Conservation (phyloP, 2,329 filamentous ascomycete species). For the Beauveria brongniartii region DNA sequence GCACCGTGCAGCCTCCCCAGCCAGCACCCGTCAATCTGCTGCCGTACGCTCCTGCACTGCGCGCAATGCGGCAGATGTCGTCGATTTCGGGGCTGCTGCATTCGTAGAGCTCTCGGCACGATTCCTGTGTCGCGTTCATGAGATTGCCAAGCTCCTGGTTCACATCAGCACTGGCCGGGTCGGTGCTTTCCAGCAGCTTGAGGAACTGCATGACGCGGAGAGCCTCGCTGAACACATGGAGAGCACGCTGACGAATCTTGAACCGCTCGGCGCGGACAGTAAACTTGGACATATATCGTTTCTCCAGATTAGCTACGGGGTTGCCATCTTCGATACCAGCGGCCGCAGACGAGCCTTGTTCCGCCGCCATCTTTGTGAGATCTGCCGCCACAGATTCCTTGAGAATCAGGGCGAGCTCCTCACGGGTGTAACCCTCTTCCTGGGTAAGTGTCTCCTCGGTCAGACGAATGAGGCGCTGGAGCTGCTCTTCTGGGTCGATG, state of each 20-base stretch:
- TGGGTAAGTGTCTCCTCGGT: conserved; percentile 64
- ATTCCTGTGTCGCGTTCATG: conserved; percentile 83
- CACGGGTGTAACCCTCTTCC: conserved; percentile 78
- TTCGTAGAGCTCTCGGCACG: conserved; percentile 80
- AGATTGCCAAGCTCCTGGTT: conserved; percentile 68
- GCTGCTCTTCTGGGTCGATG: conserved; percentile 52
- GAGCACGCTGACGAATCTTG: conserved; percentile 76
- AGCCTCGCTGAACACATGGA: conserved; percentile 88
- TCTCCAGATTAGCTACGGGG: conserved; percentile 42
- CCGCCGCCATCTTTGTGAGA: conserved; percentile 42
- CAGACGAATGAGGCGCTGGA: conserved; percentile 63
- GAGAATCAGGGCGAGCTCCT: conserved; percentile 70
- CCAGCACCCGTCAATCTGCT: conserved; percentile 85
- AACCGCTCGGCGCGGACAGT: conserved; percentile 83
- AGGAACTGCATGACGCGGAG: conserved; percentile 79
- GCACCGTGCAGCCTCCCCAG: conserved; percentile 94
- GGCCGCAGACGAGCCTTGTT: not conserved
- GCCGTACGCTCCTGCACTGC: conserved; percentile 71
- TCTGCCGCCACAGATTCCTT: conserved; percentile 56
- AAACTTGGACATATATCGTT: conserved; percentile 77
- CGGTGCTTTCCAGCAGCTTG: conserved; percentile 56
- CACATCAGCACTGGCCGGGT: conserved; percentile 39
- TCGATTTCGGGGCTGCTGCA: conserved; percentile 94
- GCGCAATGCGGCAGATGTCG: conserved; percentile 72
- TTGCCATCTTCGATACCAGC: not conserved